Percentiles rank a stretch among this genome's conserved stretches.
Evolutionary conservation across 164 flowering plant species (phyloP).

Genomic region (Dillenia turbinata): DNA sequence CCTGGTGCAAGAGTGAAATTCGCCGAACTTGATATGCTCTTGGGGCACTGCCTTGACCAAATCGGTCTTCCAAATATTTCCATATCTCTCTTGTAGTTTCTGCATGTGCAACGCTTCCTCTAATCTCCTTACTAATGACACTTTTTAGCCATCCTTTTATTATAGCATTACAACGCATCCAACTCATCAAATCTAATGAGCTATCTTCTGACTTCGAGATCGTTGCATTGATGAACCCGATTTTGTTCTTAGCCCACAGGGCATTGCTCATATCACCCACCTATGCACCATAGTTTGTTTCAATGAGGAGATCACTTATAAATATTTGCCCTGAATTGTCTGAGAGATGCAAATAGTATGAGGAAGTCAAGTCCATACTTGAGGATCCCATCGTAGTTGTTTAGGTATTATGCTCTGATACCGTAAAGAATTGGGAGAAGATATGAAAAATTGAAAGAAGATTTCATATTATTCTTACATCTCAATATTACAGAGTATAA

Average conservation of each 20-base stretch:
- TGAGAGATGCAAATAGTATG: too few species aligned
- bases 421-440: too few species aligned
- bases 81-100: neutral
- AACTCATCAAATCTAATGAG: neutral
- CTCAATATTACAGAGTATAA: too few species aligned
- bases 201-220: neutral
- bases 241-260: neutral
- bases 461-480: too few species aligned
- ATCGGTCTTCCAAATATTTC: neutral
- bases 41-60: conserved; percentile 7
- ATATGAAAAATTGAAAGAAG: too few species aligned
- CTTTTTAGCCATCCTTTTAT: conserved; percentile 9
- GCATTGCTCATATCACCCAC: neutral
- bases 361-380: too few species aligned
- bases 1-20: too few species aligned
- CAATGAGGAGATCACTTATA: too few species aligned
- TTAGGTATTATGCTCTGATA: too few species aligned
- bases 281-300: too few species aligned
- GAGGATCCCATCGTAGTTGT: too few species aligned
- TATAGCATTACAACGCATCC: neutral
- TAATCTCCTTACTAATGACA: conserved; percentile 1
- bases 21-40: neutral
- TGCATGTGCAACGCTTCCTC: conserved; percentile 4
- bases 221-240: conserved; percentile 3
- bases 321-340: too few species aligned